A percentile compares a stretch with the other conserved stretches of the same genome.
Evolutionary conservation across 148 eudicot genomes (phyloP).

Genomic region (Simmondsia chinensis): DNA sequence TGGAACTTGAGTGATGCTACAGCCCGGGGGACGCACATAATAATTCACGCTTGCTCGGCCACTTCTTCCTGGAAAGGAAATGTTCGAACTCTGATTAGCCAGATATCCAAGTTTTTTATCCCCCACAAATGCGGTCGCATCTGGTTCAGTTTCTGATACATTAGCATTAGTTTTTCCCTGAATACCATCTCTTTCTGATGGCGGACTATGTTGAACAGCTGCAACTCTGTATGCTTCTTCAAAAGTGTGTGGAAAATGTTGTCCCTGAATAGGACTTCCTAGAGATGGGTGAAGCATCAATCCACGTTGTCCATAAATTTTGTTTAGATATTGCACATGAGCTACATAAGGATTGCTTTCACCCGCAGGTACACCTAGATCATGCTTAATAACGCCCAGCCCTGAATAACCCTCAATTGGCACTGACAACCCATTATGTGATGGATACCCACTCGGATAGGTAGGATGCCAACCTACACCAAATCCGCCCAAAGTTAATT

Average conservation of each 20-base stretch:
- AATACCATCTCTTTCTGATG: not conserved
- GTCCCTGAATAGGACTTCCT: slow-evolving; percentile 19
- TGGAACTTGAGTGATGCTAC: slow-evolving; percentile 9
- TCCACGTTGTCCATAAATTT: slow-evolving; percentile 6
- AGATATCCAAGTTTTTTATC: slow-evolving; percentile 4
- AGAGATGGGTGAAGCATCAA: slow-evolving; percentile 15
- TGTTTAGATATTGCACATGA: slow-evolving; percentile 16
- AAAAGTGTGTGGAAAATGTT: slow-evolving; percentile 9
- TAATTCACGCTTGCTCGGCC: slow-evolving; percentile 1
- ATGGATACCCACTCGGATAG: slow-evolving; percentile 12
- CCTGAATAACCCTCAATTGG: slow-evolving; percentile 13
- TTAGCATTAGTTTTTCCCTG: slow-evolving; percentile 4
- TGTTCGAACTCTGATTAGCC: slow-evolving; percentile 1
- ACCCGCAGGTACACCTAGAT: slow-evolving; percentile 2
- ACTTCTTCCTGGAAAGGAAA: slow-evolving; percentile 2
- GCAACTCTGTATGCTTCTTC: slow-evolving; percentile 1
- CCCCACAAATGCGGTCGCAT: not conserved
- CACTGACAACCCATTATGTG: slow-evolving; percentile 4
- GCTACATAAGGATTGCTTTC: slow-evolving; percentile 13
- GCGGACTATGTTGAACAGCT: slow-evolving; percentile 1
- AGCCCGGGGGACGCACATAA: slow-evolving; percentile 13
- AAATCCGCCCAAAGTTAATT: slow-evolving; percentile 10
- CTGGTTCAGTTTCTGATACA: slow-evolving; percentile 3
- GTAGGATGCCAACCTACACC: slow-evolving; percentile 11
- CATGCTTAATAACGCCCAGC: slow-evolving; percentile 11